Evolutionary conservation across 2,329 filamentous ascomycete genomes (phyloP), one percentile per base, ranked within the genome.

Genomic region (Didymella pomorum): DNA sequence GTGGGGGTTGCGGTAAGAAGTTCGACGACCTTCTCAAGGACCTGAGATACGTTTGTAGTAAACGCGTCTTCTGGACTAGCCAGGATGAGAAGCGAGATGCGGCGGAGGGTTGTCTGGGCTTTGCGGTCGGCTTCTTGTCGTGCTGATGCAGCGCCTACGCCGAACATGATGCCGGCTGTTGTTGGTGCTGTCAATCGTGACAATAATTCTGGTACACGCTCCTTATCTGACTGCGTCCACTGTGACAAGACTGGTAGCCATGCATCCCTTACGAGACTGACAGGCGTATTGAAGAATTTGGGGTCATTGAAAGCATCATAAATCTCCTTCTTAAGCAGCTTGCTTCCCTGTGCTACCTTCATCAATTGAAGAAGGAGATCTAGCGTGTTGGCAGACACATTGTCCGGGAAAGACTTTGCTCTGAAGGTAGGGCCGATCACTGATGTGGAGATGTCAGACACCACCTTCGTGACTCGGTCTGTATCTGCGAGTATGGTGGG

Each of bases 161-260:
- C 95, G 71, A 99, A 99, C 74, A 99, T 94, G 67, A 99, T 96
- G 9, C 95, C 95, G 0, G 96, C 95, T 14, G 93, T 94, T 1
- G 93, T 92, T 6, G 95, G 95, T 4, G 93, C 86, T 6, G 88
- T 88, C 61, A 99, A 85, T 20, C 92, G 89, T 35, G 86, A 83
- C 9, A 98, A 79, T 4, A 97, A 81, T 61, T 99, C 95, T 0
- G 88, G 82, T 78, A 99, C 85, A 45, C 91, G 87, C 54, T 97
- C 93, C 78, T 96, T 97, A 76, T 99, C 95, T 16, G 86, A 86
- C 14, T 93, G 79, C 3, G 87, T 85, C 91, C 93, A 97, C 73
- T 97, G 92, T 37, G 87, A 88, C 21, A 99, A 78, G 14, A 98
- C 82, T 0, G 89, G 88, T 58, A 97, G 83, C 95, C 95, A 98